Evolutionary conservation across 495 filamentous ascomycete genomes (phyloP), one percentile per base, ranked within the genome.

Genomic region (Penicillium manginii): DNA sequence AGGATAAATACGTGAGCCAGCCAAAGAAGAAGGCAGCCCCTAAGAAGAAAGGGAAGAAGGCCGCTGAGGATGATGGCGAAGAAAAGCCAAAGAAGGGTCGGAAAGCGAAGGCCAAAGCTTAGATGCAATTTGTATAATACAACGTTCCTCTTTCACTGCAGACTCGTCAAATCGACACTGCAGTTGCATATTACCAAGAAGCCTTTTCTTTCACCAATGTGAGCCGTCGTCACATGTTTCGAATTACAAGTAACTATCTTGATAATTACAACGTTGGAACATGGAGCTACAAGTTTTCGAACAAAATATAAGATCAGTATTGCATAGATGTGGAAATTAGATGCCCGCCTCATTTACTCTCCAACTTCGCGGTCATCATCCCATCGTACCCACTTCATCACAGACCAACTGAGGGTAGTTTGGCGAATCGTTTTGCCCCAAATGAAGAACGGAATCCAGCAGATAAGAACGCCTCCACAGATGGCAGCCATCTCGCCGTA

Each of bases 1-100:
- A 94, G 70, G 96, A 98, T 70, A 98, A 97, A 70, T 97, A 96
- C 72, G 91, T 97, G 69, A 96, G 93, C 73, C 80, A 86, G 66
- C 89, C 92, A 10, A 97, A 96, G 79, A 72, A 70, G 49, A 97
- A 96, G 78, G 87, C 43, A 11, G 45, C 57, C 10, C 45, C 52
- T 0, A 76, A 76, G 15, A 89, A 85, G 63, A 91, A 90, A 77
- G 71, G 73, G 1, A 82, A 82, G 61, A 84, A 83, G 50, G 75
- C 74, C 4, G 76, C 65, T 19, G 73, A 61, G 9, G 71, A 72
- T 11, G 76, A 79, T 46, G 66, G 67, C 23, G 82, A 84, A 12
- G 78, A 78, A 42, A 83, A 83, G 64, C 81, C 83, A 32, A 83
- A 82, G 63, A 84, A 85, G 65, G 73, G 65, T 2, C 68, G 67